phyloP scores from a whole-genome alignment of 140 eudicot species.

The Cichorium intybus region DNA sequence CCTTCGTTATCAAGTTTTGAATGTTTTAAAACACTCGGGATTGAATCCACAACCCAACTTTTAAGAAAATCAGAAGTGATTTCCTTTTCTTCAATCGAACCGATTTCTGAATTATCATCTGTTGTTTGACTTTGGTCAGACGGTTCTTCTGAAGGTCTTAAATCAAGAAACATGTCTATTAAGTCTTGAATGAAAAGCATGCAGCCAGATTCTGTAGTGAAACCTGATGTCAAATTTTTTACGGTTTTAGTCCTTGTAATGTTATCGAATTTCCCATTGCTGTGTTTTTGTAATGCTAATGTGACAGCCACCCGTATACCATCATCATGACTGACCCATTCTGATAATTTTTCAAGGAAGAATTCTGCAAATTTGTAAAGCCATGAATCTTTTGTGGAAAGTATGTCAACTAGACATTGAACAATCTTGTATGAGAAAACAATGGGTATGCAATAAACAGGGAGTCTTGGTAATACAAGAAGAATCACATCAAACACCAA shows the following conservation, averaged over 20 bases:
- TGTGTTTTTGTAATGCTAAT: constrained; percentile 81
- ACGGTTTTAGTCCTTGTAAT: constrained; percentile 75
- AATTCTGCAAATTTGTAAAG: constrained; percentile 65
- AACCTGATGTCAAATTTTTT: constrained; percentile 70
- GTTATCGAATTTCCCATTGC: constrained; percentile 78
- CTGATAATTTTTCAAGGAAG: constrained; percentile 60
- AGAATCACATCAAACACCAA: constrained; percentile 74
- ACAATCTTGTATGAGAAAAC: constrained; percentile 77
- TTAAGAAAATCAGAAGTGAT: constrained; percentile 55
- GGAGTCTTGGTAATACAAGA: constrained; percentile 82
- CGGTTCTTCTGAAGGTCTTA: constrained; percentile 76
- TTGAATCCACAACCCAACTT: constrained; percentile 87
- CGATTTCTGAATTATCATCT: constrained; percentile 90
- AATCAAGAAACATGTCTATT: constrained; percentile 82
- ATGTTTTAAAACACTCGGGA: constrained; percentile 63
- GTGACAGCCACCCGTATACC: constrained; percentile 67
- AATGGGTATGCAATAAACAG: constrained; percentile 59
- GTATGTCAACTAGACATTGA: constrained; percentile 83
- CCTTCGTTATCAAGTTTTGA: constrained; percentile 70
- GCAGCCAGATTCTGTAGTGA: constrained; percentile 74
- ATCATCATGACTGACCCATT: constrained; percentile 75
- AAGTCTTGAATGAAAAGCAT: constrained; percentile 66
- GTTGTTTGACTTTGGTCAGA: constrained; percentile 97
- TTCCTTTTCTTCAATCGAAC: constrained; percentile 78
- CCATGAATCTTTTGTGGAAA: constrained; percentile 82